A percentile compares a stretch with the other conserved stretches of the same genome.
phyloP scores from a whole-genome alignment of 139 green algal genomes.

The Zygnema cylindricum region DNA sequence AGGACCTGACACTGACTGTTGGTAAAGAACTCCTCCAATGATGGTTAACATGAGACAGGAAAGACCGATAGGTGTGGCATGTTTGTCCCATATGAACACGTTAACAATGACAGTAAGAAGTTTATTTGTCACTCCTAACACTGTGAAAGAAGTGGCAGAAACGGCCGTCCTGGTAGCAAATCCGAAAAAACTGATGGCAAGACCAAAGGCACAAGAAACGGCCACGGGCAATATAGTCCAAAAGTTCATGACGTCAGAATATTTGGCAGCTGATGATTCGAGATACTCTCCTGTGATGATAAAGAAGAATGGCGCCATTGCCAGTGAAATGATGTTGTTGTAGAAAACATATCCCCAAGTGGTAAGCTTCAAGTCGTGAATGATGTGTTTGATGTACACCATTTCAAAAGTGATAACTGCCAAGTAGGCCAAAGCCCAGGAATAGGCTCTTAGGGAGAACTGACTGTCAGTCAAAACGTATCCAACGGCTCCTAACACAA shows the following conservation, averaged over 20 bases:
- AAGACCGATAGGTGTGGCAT: slow-evolving; percentile 61
- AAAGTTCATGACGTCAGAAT: too few relatives aligned
- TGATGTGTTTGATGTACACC: slow-evolving; percentile 45
- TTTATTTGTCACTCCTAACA: slow-evolving; percentile 85
- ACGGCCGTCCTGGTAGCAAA: slow-evolving; percentile 74
- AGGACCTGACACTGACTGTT: slow-evolving; percentile 27
- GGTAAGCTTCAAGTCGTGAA: background rate
- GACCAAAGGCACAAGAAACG: slow-evolving; percentile 74
- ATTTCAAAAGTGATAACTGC: slow-evolving; percentile 30
- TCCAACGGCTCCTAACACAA: slow-evolving; percentile 29
- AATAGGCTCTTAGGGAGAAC: slow-evolving; percentile 19
- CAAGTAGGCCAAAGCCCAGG: slow-evolving; percentile 44
- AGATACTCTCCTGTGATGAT: slow-evolving; percentile 32
- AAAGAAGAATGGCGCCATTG: slow-evolving; percentile 17
- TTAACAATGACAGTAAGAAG: slow-evolving; percentile 75
- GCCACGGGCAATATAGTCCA: slow-evolving; percentile 63
- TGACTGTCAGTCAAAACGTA: slow-evolving; percentile 20
- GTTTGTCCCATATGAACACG: slow-evolving; percentile 74
- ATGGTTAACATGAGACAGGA: slow-evolving; percentile 61
- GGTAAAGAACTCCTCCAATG: slow-evolving; percentile 30
- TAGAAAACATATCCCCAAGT: slow-evolving; percentile 40
- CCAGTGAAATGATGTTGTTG: slow-evolving; percentile 34
- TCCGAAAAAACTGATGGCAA: slow-evolving; percentile 70
- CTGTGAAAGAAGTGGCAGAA: slow-evolving; percentile 77
- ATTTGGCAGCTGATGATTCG: too few relatives aligned